phyloP scores from a whole-genome alignment of 2,329 filamentous ascomycete species.

The Fusarium metavorans region DNA sequence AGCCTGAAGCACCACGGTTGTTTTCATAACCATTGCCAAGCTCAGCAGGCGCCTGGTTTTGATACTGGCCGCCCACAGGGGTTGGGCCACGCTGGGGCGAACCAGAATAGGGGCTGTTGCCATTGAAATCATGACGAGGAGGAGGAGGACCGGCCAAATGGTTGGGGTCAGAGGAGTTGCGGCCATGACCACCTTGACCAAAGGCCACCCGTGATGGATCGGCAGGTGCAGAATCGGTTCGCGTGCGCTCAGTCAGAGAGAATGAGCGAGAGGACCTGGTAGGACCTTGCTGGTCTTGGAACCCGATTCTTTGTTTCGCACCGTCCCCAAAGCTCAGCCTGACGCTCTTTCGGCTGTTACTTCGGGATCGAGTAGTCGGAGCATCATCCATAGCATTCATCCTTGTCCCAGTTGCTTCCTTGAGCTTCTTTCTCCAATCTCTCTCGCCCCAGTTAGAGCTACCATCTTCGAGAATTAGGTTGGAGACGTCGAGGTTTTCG shows the following conservation, averaged over 20 bases:
- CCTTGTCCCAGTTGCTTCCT: constrained; percentile 85
- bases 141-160: constrained; percentile 42
- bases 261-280: constrained; percentile 66
- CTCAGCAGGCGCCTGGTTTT: constrained; percentile 60
- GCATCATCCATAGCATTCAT: constrained; percentile 75
- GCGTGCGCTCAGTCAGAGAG: constrained; percentile 56
- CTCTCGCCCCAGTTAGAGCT: constrained; percentile 84
- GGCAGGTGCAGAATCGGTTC: constrained; percentile 66
- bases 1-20: constrained; percentile 54
- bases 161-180: constrained; percentile 62
- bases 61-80: constrained; percentile 54
- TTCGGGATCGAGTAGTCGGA: constrained; percentile 57
- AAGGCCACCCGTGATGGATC: constrained; percentile 53
- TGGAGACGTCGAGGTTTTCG: constrained; percentile 86
- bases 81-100: constrained; percentile 52
- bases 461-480: constrained; percentile 81
- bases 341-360: constrained; percentile 69
- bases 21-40: constrained; percentile 68
- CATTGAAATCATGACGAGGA: constrained; percentile 39
- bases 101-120: constrained; percentile 44
- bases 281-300: constrained; percentile 66
- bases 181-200: constrained; percentile 53
- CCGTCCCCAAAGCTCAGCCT: constrained; percentile 63
- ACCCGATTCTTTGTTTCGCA: constrained; percentile 62
- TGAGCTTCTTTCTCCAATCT: constrained; percentile 90